Evolutionary conservation across 192 early-diverging fungal genomes (phyloP).

Genomic region (Coemansia sp.): DNA sequence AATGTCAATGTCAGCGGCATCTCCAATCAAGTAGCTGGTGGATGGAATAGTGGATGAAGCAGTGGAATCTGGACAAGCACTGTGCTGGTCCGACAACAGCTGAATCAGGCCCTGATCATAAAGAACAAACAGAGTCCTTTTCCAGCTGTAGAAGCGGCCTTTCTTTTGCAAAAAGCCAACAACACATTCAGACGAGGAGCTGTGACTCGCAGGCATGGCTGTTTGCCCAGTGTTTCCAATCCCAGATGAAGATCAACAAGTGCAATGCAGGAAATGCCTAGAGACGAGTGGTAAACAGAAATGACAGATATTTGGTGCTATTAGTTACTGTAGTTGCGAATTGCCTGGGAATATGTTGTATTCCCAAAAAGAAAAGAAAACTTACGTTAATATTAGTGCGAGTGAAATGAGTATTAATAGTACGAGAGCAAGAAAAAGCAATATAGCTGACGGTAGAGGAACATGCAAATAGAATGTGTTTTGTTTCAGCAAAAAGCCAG

Average conservation of each 20-base stretch:
- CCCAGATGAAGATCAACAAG: background rate
- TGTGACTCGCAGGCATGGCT: background rate
- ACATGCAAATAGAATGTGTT: background rate
- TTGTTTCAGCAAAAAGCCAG: background rate
- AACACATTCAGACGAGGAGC: constrained; percentile 6
- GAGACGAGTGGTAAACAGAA: background rate
- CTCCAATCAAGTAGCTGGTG: constrained; percentile 25
- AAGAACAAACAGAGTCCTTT: constrained; percentile 31
- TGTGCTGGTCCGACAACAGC: constrained; percentile 24
- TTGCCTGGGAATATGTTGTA: background rate
- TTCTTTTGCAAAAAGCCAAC: constrained; percentile 44
- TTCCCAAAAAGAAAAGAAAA: too few relatives aligned
- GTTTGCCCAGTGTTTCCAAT: background rate
- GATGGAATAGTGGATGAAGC: background rate
- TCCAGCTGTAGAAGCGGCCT: constrained; percentile 54
- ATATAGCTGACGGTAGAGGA: background rate
- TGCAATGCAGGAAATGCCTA: background rate
- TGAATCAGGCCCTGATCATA: constrained; percentile 21
- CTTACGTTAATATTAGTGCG: background rate
- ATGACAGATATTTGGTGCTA: background rate
- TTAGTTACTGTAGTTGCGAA: background rate
- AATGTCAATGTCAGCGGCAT: constrained; percentile 16
- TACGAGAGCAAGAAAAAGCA: background rate
- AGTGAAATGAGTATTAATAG: background rate
- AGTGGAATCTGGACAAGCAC: background rate